Evolutionary conservation across 1,284 basidiomycete genomes (phyloP).

Genomic region (Fomitopsis schrenkii): DNA sequence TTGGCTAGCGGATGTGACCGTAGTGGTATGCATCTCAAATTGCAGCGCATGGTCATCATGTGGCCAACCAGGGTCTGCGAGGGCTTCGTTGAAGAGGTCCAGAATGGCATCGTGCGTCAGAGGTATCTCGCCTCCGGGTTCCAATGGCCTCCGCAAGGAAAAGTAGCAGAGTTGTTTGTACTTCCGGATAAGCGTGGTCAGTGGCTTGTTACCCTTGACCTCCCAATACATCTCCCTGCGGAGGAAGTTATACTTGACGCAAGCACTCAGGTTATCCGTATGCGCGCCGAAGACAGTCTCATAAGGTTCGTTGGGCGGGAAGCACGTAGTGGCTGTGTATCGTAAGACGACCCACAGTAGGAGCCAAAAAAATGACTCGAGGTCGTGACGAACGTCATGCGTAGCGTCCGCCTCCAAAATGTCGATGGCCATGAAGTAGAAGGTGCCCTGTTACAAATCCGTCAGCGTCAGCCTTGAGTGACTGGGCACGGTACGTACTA

Average conservation of each 20-base stretch:
- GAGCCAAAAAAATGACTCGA: slow-evolving; percentile 9
- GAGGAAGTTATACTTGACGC: not conserved
- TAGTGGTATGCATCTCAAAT: not conserved
- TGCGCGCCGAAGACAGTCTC: too few species aligned
- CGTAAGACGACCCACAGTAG: slow-evolving; percentile 12
- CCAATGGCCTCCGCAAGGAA: too few species aligned
- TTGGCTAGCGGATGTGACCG: too few species aligned
- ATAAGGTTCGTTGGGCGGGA: too few species aligned
- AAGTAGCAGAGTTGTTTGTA: not conserved
- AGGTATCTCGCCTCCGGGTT: too few species aligned
- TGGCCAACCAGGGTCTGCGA: not conserved
- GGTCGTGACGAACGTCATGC: not conserved
- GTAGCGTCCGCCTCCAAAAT: not conserved
- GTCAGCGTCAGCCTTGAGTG: too few species aligned
- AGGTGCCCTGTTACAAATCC: slow-evolving; percentile 6
- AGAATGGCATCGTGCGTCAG: slow-evolving; percentile 5
- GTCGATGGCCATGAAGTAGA: slow-evolving; percentile 9
- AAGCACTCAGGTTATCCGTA: not conserved
- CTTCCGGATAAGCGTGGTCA: not conserved
- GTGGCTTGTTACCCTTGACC: slow-evolving; percentile 3
- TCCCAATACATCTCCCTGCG: not conserved
- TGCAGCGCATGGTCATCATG: not conserved
- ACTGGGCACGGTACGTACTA: not conserved
- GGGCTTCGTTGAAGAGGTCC: slow-evolving; percentile 3
- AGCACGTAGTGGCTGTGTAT: not conserved